Base-by-base conservation (phyloP, 2,329 filamentous ascomycete species). In the Cercospora canescens region DNA sequence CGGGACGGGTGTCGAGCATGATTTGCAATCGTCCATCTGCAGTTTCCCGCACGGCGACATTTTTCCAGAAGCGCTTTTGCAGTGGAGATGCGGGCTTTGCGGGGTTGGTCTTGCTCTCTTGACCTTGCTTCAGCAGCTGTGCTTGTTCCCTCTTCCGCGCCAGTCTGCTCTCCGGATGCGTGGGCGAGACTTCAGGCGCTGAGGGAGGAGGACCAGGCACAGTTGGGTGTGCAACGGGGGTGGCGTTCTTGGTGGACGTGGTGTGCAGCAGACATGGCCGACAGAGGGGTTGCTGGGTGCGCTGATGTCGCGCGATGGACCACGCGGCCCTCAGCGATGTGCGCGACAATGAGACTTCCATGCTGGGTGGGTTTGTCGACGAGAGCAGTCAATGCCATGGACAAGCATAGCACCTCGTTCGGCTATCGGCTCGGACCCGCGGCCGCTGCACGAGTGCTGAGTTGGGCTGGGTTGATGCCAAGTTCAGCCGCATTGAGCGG, bases 61-160 rank as follows among this genome's bases (percentile, higher is more conserved):
- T 87, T 78, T 91, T 92, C 94, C 94, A 98, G 82, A 97, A 97
- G 61, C 94, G 86, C 81, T 89, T 91, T 75, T 84, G 84, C 74
- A 89, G 83, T 64, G 86, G 75, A 37, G 77, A 81, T 18, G 78
- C 76, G 1, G 83, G 82, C 69, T 84, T 84, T 34, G 77, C 72
- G 3, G 81, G 78, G 60, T 80, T 75, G 2, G 78, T 67, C 57
- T 77, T 79, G 60, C 81, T 69, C 68, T 82, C 76, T 68, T 83
- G 80, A 4, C 81, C 81, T 73, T 81, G 76, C 67, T 81, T 75
- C 66, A 86, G 75, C 35, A 82, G 73, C 66, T 85, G 82, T 3
- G 81, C 81, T 73, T 87, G 84, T 68, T 82, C 80, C 66, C 79
- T 77, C 70, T 84, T 84, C 61, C 83, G 76, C 34, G 81, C 81